Base-by-base conservation (phyloP, 257 asterid genomes). In the Nicotiana benthamiana region DNA sequence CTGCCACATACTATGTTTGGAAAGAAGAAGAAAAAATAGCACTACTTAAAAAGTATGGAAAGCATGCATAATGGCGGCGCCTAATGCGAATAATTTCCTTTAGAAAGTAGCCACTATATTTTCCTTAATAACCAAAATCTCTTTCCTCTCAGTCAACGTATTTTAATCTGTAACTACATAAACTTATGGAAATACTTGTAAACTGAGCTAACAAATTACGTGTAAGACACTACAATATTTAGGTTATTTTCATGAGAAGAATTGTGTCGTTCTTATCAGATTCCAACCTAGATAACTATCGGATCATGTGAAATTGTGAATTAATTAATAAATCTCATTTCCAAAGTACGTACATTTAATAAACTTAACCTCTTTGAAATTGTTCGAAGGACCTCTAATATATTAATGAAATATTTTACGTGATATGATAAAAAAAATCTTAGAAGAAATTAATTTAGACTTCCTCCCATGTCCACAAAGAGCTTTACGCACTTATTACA, bases 1-100 rank as follows among this genome's bases (percentile, higher is more conserved):
- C 7, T 46, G 84, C 77, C 80, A 77, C 86, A 68, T 34, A 18
- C 34, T 10, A 27, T 43, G 46, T 80, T 51, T 52, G n/a, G 12
- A n/a, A 15, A n/a, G 4, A 59, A 6, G 46, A 27, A 8, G n/a
- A 26, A 32, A 48, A 82, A 10, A 56, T 46, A 56, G 20, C 3
- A 13, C 22, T 17, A 36, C 26, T n/a, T 11, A 18, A 36, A 27
- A 75, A 81, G 83, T 30, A 75, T 20, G 28, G 10, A 70, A 61
- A 61, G 13, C 77, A 12, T 70, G 77, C 57, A 9, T n/a, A 24
- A 18, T 51, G 80, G 43, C 57, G 75, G 30, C 83, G 66, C 57
- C 59, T 74, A 28, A 36, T 63, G 46, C 64, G 12, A 68, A 68
- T 36, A 36, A 66, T 67, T 10, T 11, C 10, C 9, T 46, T 46